Evolutionary conservation across 1,284 basidiomycete genomes (phyloP).

Genomic region (Puccinia coronata): DNA sequence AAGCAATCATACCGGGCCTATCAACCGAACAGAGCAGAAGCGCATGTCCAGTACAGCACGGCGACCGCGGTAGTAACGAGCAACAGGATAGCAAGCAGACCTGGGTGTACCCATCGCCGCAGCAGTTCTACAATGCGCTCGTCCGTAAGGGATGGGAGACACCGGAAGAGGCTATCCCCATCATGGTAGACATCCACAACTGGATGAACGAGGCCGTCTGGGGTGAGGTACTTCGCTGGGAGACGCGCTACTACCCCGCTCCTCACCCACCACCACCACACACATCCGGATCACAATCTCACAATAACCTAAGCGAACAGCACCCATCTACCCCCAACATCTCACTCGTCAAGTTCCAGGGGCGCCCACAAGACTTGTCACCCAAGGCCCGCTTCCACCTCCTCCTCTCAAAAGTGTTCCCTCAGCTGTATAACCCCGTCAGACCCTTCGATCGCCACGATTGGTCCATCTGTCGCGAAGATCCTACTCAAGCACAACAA

Average conservation of each 20-base stretch:
- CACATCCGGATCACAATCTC: background rate
- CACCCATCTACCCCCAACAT: slow-evolving; percentile 56
- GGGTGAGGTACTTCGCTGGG: slow-evolving; percentile 93
- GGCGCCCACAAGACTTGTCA: slow-evolving; percentile 77
- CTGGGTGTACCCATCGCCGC: slow-evolving; percentile 98
- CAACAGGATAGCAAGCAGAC: slow-evolving; percentile 56
- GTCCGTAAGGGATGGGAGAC: slow-evolving; percentile 97
- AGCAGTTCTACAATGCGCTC: slow-evolving; percentile 98
- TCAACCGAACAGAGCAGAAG: background rate
- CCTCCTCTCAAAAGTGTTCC: slow-evolving; percentile 82
- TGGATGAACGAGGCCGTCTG: slow-evolving; percentile 96
- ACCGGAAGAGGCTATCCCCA: slow-evolving; percentile 91
- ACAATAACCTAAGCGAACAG: background rate
- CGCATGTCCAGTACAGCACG: slow-evolving; percentile 22
- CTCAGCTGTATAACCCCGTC: slow-evolving; percentile 68
- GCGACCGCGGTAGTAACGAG: no score
- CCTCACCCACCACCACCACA: slow-evolving; percentile 51
- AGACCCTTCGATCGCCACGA: slow-evolving; percentile 99
- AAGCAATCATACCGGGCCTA: background rate
- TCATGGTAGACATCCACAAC: slow-evolving; percentile 98
- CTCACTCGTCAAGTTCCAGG: slow-evolving; percentile 80
- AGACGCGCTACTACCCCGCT: slow-evolving; percentile 63
- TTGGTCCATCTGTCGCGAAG: slow-evolving; percentile 74
- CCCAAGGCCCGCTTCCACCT: slow-evolving; percentile 83
- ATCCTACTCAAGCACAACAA: background rate